These are phyloP conservation scores for Diplosphaera chodatii DNA, from an alignment of 139 green algal genomes.

Conservation along the genomic window DNA sequence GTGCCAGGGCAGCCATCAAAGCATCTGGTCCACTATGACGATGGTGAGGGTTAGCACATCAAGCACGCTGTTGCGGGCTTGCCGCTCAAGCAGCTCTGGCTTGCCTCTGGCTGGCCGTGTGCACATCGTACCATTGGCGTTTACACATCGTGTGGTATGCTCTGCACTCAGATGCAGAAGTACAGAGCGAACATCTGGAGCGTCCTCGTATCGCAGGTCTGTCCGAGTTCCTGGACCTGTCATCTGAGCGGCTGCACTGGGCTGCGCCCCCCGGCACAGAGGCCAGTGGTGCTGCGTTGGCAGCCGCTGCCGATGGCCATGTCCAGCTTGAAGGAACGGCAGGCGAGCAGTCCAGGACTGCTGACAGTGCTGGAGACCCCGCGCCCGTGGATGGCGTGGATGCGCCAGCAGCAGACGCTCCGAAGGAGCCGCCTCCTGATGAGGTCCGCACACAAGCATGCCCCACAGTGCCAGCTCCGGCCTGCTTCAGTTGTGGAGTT, in stretches of 20 bases:
- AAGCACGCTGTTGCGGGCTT: too few species aligned
- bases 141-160: too few species aligned
- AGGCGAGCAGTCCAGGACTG: too few species aligned
- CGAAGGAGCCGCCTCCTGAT: neutral
- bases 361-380: too few species aligned
- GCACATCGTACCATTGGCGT: too few species aligned
- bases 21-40: conserved; percentile 56
- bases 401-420: neutral
- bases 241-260: conserved; percentile 22
- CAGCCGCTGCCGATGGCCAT: conserved; percentile 1
- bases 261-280: conserved; percentile 3
- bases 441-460: neutral
- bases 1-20: neutral
- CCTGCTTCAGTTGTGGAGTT: neutral
- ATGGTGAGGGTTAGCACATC: conserved; percentile 19
- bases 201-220: neutral
- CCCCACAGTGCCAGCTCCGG: conserved; percentile 4
- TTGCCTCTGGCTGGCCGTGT: too few species aligned
- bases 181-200: too few species aligned
- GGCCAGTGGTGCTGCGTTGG: neutral
- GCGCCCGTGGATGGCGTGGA: too few species aligned
- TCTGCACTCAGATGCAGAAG: too few species aligned
- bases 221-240: conserved; percentile 36
- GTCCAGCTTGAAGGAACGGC: too few species aligned
- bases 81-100: too few species aligned